Conservation (phyloP, 495 filamentous ascomycete species). For the Penicillium antarcticum region DNA sequence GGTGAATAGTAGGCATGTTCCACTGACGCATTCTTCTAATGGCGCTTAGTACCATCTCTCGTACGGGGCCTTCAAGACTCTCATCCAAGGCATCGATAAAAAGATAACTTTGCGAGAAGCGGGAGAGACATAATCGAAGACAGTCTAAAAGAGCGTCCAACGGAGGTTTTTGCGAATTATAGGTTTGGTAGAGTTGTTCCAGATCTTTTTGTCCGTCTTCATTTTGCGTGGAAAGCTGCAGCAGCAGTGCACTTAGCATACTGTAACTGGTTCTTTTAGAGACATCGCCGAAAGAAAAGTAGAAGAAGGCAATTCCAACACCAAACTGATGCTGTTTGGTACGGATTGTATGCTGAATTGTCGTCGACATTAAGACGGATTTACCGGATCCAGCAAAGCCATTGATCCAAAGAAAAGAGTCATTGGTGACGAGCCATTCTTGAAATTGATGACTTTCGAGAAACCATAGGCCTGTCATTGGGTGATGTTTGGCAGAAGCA, state of each 20-base stretch:
- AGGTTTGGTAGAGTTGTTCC: conserved; percentile 8
- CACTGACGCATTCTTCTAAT: conserved; percentile 23
- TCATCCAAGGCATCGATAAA: conserved; percentile 30
- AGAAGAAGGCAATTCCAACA: conserved; percentile 38
- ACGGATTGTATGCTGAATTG: conserved; percentile 24
- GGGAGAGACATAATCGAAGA: conserved; percentile 12
- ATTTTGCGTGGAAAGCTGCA: conserved; percentile 34
- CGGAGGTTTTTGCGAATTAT: conserved; percentile 9
- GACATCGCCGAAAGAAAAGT: conserved; percentile 37
- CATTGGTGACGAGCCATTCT: conserved; percentile 27
- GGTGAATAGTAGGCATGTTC: conserved; percentile 23
- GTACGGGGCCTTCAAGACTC: conserved; percentile 12
- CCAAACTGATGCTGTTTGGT: conserved; percentile 6
- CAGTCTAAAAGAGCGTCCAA: conserved; percentile 7
- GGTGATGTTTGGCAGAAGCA: conserved; percentile 20
- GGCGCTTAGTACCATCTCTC: conserved; percentile 20
- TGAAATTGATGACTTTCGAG: conserved; percentile 22
- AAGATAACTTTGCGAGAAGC: conserved; percentile 22
- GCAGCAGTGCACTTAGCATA: conserved; percentile 35
- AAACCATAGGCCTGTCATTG: conserved; percentile 30
- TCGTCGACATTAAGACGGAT: conserved; percentile 35
- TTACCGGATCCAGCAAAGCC: conserved; percentile 43
- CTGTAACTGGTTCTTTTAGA: conserved; percentile 22
- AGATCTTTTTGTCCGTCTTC: conserved; percentile 12
- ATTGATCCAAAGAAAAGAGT: conserved; percentile 39